Percentiles rank a stretch among this genome's conserved stretches.
Conservation (phyloP, 306 rosid genomes). For the Hippophae gyantsensis region DNA sequence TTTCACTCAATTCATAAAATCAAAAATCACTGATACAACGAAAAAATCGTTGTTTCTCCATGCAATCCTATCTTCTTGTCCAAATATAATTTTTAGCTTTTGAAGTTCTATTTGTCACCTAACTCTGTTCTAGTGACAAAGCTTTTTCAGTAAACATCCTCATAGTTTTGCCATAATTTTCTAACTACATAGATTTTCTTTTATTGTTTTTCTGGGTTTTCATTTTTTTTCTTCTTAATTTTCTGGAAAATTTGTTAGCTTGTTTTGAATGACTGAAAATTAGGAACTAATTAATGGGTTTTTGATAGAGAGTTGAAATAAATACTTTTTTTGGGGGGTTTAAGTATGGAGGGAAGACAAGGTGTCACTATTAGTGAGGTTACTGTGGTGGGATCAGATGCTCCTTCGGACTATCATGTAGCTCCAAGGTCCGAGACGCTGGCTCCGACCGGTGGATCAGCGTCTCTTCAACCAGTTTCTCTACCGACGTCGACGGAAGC, state of each 20-base stretch:
- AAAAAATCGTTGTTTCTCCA: conserved; percentile 23
- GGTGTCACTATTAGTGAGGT: conserved; percentile 63
- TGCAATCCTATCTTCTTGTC: conserved; percentile 15
- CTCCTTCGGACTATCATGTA: conserved; percentile 88
- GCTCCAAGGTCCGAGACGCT: conserved; percentile 75
- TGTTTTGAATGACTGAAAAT: conserved; percentile 25
- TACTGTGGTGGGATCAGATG: conserved; percentile 96
- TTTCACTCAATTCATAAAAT: conserved; percentile 42
- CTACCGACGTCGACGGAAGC: conserved; percentile 10
- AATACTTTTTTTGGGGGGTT: conserved; percentile 23
- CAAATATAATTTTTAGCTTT: conserved; percentile 13
- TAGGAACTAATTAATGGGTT: conserved; percentile 29
- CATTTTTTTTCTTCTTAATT: conserved; percentile 9
- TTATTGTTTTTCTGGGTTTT: conserved; percentile 7
- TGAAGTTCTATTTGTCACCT: conserved; percentile 23
- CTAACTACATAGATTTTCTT: conserved; percentile 11
- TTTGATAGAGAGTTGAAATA: conserved; percentile 30
- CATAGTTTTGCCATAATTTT: conserved; percentile 10
- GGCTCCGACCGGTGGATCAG: conserved; percentile 44
- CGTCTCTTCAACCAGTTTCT: conserved; percentile 14
- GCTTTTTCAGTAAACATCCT: conserved; percentile 13
- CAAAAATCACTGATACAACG: conserved; percentile 21
- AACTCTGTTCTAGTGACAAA: conserved; percentile 17
- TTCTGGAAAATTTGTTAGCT: neutral
- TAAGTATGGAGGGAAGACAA: conserved; percentile 76